A percentile compares a stretch with the other conserved stretches of the same genome.
These are phyloP conservation scores for Odontarrhena argentea DNA, from an alignment of 345 rosid species.

Conservation along the genomic window DNA sequence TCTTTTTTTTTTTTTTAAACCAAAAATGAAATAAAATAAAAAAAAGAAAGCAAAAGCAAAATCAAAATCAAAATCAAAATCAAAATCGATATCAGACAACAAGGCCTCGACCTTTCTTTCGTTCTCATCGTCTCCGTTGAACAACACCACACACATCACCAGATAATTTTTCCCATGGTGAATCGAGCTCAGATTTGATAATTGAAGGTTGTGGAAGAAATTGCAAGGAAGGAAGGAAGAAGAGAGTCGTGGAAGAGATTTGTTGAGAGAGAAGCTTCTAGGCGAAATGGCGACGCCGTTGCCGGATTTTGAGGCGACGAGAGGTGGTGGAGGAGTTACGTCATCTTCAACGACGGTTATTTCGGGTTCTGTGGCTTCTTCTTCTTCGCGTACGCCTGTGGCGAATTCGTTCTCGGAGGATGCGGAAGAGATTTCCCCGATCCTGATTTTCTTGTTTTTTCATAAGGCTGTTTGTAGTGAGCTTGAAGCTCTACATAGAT, in stretches of 20 bases:
- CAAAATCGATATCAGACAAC: constrained; percentile 41
- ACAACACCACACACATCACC: constrained; percentile 38
- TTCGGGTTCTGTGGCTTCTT: constrained; percentile 40
- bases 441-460: constrained; percentile 72
- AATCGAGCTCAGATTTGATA: constrained; percentile 42
- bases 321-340: constrained; percentile 37
- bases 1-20: constrained; percentile 24
- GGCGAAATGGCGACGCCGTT: constrained; percentile 77
- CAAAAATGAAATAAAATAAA: constrained; percentile 14
- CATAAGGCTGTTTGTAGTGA: constrained; percentile 83
- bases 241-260: neutral
- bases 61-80: constrained; percentile 44
- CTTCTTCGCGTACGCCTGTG: constrained; percentile 34
- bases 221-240: neutral
- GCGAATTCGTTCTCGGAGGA: constrained; percentile 41
- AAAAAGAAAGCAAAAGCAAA: constrained; percentile 20
- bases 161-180: constrained; percentile 37
- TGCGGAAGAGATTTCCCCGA: constrained; percentile 64
- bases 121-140: constrained; percentile 43
- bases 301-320: constrained; percentile 59
- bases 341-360: constrained; percentile 42
- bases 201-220: constrained; percentile 19
- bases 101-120: constrained; percentile 39
- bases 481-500: constrained; percentile 78
- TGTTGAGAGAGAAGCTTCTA: constrained; percentile 23